phyloP scores from a whole-genome alignment of 106 monocot genomes.

The Xerophyta viscosa region DNA sequence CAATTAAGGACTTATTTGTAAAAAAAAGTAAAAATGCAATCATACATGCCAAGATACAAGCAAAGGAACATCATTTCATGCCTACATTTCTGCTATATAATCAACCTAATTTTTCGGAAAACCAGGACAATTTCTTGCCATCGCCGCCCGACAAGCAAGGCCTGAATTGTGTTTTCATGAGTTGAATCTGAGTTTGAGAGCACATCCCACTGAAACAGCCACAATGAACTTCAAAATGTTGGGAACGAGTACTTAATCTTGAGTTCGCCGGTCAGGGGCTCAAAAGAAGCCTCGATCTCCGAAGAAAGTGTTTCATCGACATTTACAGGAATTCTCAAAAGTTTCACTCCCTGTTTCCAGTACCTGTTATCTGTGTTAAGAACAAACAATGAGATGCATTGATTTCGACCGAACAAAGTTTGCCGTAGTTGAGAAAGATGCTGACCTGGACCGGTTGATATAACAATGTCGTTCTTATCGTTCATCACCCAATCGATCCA shows the following conservation, averaged over 20 bases:
- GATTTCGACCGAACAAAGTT: not conserved
- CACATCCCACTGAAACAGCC: too few species aligned
- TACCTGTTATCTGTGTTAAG: conserved; percentile 52
- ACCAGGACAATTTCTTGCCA: too few species aligned
- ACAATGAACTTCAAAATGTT: not conserved
- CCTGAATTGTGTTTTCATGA: too few species aligned
- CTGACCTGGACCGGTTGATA: conserved; percentile 86
- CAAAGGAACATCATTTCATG: too few species aligned
- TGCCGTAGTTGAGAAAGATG: not conserved
- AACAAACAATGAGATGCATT: not conserved
- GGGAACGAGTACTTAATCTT: conserved; percentile 30
- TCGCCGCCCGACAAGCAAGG: too few species aligned
- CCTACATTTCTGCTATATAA: too few species aligned
- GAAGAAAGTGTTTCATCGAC: conserved; percentile 26
- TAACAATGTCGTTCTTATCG: conserved; percentile 35
- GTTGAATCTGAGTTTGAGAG: too few species aligned
- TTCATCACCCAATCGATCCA: conserved; percentile 97
- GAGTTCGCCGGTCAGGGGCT: conserved; percentile 55
- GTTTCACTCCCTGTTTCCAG: conserved; percentile 96
- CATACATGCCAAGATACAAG: too few species aligned
- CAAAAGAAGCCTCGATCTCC: conserved; percentile 66
- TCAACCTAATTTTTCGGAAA: too few species aligned
- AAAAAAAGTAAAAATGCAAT: too few species aligned
- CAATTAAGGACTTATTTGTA: too few species aligned
- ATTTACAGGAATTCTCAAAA: conserved; percentile 49